Base-by-base conservation (phyloP, 2,329 filamentous ascomycete genomes). In the Clonostachys solani region DNA sequence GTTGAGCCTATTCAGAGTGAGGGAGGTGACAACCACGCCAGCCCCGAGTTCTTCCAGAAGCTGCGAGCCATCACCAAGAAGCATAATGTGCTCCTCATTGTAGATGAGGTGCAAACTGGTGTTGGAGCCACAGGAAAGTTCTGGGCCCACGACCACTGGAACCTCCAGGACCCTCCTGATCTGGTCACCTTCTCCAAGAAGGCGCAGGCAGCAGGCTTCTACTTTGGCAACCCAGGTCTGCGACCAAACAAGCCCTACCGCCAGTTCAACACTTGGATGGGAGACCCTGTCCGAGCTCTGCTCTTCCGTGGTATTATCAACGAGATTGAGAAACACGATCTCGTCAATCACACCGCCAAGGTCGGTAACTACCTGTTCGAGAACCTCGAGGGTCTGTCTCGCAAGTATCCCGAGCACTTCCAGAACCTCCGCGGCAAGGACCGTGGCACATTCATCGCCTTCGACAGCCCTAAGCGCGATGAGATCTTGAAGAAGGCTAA, bases 181-280 rank as follows among this genome's bases (percentile, higher is more conserved):
- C 94, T 96, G 76, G 91, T 96, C 41, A 96, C 91, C 49, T 96
- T 96, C 73, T 89, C 83, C 62, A 96, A 96, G 78, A 96, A 96
- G 78, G 92, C 91, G 4, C 91, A 96, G 72, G 89, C 91, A 3
- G 91, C 92, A 7, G 91, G 91, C 34, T 96, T 92, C 78, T 96
- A 94, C 78, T 96, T 84, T 64, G 86, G 86, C 51, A 86, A 94
- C 76, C 79, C 82, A 10, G 83, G 81, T 40, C 78, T 96, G 56
- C 79, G 88, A 12, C 91, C 91, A 52, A 95, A 95, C 76, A 92
- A 92, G 78, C 87, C 92, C 6, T 96, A 95, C 77, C 85, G 91
- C 52, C 91, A 96, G 71, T 96, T 96, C 79, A 96, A 96, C 78
- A 96, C 90, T 43, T 96, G 91, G 91, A 95, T 96, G 86, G 91